Evolutionary conservation across 306 rosid genomes (phyloP).

Genomic region (Sphenostylis stenocarpa): DNA sequence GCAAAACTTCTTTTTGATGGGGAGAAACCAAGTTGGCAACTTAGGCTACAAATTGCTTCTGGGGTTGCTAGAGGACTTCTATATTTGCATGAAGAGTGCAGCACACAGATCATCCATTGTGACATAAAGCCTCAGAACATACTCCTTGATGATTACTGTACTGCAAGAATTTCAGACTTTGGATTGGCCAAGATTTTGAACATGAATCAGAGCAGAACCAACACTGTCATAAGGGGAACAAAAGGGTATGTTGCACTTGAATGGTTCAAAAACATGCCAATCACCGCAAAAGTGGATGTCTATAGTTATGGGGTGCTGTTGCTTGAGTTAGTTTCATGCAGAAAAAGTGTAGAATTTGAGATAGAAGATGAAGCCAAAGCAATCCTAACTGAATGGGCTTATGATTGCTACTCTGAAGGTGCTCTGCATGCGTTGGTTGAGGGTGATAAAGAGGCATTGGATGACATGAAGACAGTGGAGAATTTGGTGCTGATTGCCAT

Average conservation of each 20-base stretch:
- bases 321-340: slow-evolving; percentile 41
- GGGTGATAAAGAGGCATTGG: slow-evolving; percentile 39
- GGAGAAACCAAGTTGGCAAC: slow-evolving; percentile 41
- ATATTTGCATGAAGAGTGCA: slow-evolving; percentile 46
- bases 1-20: slow-evolving; percentile 35
- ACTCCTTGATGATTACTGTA: slow-evolving; percentile 38
- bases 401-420: slow-evolving; percentile 34
- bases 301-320: slow-evolving; percentile 42
- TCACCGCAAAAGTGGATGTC: slow-evolving; percentile 43
- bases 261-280: slow-evolving; percentile 44
- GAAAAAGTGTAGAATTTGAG: slow-evolving; percentile 35
- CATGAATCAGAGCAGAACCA: slow-evolving; percentile 44
- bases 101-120: slow-evolving; percentile 42
- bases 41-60: slow-evolving; percentile 31
- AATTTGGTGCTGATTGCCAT: slow-evolving; percentile 35
- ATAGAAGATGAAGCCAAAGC: slow-evolving; percentile 33
- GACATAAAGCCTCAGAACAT: slow-evolving; percentile 53
- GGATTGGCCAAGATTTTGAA: slow-evolving; percentile 42
- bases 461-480: slow-evolving; percentile 34
- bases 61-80: slow-evolving; percentile 43
- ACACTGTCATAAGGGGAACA: slow-evolving; percentile 46
- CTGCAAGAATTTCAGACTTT: slow-evolving; percentile 37
- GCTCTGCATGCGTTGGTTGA: slow-evolving; percentile 30
- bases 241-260: slow-evolving; percentile 52
- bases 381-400: slow-evolving; percentile 45